phyloP scores from a whole-genome alignment of 306 rosid genomes.

The Cucurbita maxima region DNA sequence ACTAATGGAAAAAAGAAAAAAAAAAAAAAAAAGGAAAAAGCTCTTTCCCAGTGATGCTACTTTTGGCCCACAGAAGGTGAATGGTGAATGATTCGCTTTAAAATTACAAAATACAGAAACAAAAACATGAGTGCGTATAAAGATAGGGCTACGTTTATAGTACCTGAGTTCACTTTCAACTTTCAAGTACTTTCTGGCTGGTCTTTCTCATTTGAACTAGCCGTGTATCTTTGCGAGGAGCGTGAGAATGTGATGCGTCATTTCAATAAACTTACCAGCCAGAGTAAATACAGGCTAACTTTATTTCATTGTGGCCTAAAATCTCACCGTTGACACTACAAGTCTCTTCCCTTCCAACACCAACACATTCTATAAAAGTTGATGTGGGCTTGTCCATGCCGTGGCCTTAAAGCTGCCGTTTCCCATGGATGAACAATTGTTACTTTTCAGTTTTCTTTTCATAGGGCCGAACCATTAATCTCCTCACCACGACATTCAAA shows the following conservation, averaged over 20 bases:
- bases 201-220: background rate
- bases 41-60: background rate
- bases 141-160: background rate
- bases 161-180: background rate
- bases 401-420: background rate
- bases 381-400: background rate
- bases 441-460: conserved; percentile 5
- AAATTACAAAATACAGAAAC: background rate
- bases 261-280: background rate
- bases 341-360: background rate
- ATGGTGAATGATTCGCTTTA: background rate
- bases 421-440: background rate
- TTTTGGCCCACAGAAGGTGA: background rate
- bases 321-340: conserved; percentile 1
- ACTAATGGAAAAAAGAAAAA: background rate
- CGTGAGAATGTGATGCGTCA: background rate
- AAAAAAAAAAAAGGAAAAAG: background rate
- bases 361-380: background rate
- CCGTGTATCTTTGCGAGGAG: background rate
- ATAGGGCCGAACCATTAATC: conserved; percentile 5
- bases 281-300: background rate
- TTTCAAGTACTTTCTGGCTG: background rate
- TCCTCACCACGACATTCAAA: background rate
- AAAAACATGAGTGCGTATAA: background rate
- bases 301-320: background rate